These are phyloP conservation scores for Termitomyces sp. DNA, from an alignment of 768 basidiomycete species.

Conservation along the genomic window DNA sequence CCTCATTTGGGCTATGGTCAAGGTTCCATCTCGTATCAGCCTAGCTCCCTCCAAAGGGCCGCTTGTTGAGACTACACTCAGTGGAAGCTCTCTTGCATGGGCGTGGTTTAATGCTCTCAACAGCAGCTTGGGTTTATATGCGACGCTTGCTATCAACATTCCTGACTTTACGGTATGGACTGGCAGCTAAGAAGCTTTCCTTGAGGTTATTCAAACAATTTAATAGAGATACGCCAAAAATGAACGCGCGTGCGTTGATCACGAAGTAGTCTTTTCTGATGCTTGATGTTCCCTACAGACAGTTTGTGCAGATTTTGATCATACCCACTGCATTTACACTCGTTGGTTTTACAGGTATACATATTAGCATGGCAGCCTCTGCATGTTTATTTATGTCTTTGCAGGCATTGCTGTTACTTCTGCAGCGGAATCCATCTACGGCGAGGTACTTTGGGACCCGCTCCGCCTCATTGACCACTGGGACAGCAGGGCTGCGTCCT, in stretches of 20 bases:
- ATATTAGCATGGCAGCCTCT: neutral
- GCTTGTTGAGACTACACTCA: constrained; percentile 22
- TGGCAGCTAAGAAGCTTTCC: neutral
- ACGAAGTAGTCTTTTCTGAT: no score
- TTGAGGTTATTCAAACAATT: neutral
- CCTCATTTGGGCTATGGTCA: constrained; percentile 76
- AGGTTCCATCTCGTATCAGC: constrained; percentile 56
- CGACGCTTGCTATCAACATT: constrained; percentile 74
- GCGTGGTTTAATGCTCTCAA: constrained; percentile 77
- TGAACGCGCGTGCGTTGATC: constrained; percentile 48
- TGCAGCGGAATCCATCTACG: constrained; percentile 71
- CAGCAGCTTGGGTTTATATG: constrained; percentile 70
- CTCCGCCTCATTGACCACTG: constrained; percentile 59
- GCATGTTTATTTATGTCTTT: no score
- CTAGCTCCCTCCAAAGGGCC: constrained; percentile 48
- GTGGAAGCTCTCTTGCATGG: constrained; percentile 58
- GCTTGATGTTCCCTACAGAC: constrained; percentile 29
- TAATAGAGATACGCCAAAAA: constrained; percentile 67
- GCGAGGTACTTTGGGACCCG: constrained; percentile 67
- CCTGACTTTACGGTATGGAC: constrained; percentile 68
- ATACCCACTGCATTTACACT: constrained; percentile 78
- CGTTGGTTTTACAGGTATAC: constrained; percentile 64
- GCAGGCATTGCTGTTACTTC: constrained; percentile 75
- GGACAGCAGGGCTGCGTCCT: neutral
- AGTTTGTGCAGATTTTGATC: constrained; percentile 70